Conservation (phyloP, 164 flowering plant species). For the Dillenia turbinata region DNA sequence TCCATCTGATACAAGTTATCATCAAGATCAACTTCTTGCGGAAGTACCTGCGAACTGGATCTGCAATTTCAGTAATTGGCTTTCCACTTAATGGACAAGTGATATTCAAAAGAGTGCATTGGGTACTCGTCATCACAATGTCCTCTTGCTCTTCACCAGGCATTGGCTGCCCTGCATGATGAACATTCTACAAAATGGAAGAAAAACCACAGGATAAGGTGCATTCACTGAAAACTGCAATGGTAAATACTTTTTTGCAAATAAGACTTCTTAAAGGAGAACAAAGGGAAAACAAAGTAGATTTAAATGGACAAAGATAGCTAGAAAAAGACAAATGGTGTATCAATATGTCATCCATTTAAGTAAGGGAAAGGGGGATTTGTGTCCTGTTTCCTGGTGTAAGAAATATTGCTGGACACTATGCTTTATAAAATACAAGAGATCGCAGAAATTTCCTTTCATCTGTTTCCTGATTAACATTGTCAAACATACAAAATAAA, state of each 20-base stretch:
- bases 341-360: no score
- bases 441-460: no score
- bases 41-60: constrained; percentile 81
- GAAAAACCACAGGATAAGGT: neutral
- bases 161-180: constrained; percentile 86
- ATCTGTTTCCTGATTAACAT: no score
- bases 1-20: no score
- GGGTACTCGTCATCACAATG: constrained; percentile 79
- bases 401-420: no score
- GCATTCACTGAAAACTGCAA: neutral
- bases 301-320: neutral
- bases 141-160: constrained; percentile 97
- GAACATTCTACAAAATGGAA: constrained; percentile 62
- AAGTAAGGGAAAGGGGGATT: no score
- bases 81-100: constrained; percentile 85
- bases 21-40: no score
- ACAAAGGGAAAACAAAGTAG: neutral
- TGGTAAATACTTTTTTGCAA: neutral
- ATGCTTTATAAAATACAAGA: no score
- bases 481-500: neutral
- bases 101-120: constrained; percentile 46
- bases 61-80: constrained; percentile 51
- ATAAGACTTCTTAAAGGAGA: neutral
- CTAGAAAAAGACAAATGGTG: neutral
- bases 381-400: no score